Conservation (phyloP, 192 early-diverging fungal species). For the Backusella psychrophila region DNA sequence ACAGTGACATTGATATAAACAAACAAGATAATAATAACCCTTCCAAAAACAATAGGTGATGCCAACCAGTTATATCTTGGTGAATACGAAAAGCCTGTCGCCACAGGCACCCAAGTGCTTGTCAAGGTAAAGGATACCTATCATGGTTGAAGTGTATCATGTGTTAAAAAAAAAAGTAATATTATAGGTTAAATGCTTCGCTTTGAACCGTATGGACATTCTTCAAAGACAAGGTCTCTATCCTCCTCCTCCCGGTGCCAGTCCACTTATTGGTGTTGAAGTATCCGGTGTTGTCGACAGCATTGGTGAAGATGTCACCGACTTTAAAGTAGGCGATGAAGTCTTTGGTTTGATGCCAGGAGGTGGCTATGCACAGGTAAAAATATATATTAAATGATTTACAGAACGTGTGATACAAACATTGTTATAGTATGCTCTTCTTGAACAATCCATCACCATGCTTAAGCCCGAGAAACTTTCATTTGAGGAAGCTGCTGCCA, state of each 20-base stretch:
- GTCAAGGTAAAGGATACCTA: conserved; percentile 39
- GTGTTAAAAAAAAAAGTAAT: not conserved
- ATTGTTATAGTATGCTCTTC: conserved; percentile 50
- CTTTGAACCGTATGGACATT: conserved; percentile 78
- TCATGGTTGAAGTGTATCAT: not conserved
- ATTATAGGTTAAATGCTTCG: conserved; percentile 53
- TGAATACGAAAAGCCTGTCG: conserved; percentile 37
- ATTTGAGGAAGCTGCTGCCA: conserved; percentile 62
- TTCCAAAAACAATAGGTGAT: conserved; percentile 25
- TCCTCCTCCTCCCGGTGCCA: conserved; percentile 58
- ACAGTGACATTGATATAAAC: not conserved
- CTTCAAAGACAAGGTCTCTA: conserved; percentile 72
- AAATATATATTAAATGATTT: not conserved
- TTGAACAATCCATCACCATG: conserved; percentile 61
- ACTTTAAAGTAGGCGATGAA: conserved; percentile 61
- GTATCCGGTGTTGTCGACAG: conserved; percentile 61
- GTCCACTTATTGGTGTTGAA: conserved; percentile 73
- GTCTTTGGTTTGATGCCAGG: conserved; percentile 75
- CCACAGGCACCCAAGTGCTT: conserved; percentile 43
- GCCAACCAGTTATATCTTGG: conserved; percentile 50
- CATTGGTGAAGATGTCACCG: conserved; percentile 39
- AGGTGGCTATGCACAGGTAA: conserved; percentile 71
- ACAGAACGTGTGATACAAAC: not conserved
- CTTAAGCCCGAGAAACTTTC: conserved; percentile 50
- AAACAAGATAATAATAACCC: not conserved